Evolutionary conservation across 805 yeast species (phyloP), one percentile per base, ranked within the genome.

Genomic region (Sugiyamaella valdiviana): DNA sequence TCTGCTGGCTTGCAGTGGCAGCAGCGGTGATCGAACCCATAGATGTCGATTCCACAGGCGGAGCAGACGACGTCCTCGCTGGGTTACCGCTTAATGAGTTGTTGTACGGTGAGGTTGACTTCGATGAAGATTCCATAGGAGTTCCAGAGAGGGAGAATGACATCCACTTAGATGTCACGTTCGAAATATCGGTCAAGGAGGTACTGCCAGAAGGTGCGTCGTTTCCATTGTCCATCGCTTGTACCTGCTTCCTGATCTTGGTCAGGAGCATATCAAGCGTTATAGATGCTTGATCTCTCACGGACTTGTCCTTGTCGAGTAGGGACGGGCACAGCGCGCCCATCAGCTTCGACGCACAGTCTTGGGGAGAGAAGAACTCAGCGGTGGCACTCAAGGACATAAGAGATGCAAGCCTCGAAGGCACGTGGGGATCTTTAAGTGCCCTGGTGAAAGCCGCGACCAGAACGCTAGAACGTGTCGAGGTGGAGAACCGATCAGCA

Each of bases 371-470:
- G 57, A 90, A 89, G 39, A 74, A 77, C 5, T 80, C 83, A 20
- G 82, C 68, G 14, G 85, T 76, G 12, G 74, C 70, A 38, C 77
- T 79, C 52, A 91, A 77, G 0, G 96, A 95, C 51, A 79, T 69
- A 22, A 93, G 69, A 0, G 96, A 88, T 3, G 83, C 85, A 59
- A 82, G 63, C 54, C 93, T 76, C 12, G 95, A 80, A 6, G 85
- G 88, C 2, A 81, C 73, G 59, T 79, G 80, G 0, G 90, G 76
- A 64, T 91, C 99, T 57, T 81, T 82, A 41, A 91, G 71, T 0
- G 95, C 84, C 58, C 89, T 83, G 2, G 86, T 77, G 57, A 85
- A 83, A 0, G 97, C 98, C 1, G 96, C 88, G 2, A 88, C 80
- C 42, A 93, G 68, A 2, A 93, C 95, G 19, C 80, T 81, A 7